phyloP scores from a whole-genome alignment of 495 filamentous ascomycete genomes.

The Podospora anserina region DNA sequence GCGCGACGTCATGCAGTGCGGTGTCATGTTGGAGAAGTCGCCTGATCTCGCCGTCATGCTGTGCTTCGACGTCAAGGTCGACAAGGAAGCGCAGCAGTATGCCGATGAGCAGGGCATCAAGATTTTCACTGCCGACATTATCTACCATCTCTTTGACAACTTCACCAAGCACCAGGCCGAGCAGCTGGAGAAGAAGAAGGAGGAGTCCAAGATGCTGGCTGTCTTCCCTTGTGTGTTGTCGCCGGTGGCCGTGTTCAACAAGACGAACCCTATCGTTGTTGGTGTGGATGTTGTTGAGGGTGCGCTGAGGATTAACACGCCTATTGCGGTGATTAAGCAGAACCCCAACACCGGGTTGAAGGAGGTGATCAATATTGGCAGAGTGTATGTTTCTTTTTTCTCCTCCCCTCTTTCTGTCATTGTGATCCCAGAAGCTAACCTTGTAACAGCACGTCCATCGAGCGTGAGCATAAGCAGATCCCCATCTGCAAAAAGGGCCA shows the following conservation, averaged over 20 bases:
- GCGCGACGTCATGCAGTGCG: constrained; percentile 95
- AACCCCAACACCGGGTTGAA: constrained; percentile 75
- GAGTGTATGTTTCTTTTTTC: constrained; percentile 73
- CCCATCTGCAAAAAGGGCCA: constrained; percentile 89
- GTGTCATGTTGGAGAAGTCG: constrained; percentile 93
- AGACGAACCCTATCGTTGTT: constrained; percentile 92
- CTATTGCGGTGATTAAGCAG: constrained; percentile 76
- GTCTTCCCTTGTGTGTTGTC: constrained; percentile 93
- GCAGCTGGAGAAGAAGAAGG: constrained; percentile 84
- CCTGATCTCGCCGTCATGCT: constrained; percentile 98
- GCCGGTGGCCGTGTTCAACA: constrained; percentile 95
- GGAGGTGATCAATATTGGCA: constrained; percentile 78
- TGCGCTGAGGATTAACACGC: constrained; percentile 77
- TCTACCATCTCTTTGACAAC: constrained; percentile 96
- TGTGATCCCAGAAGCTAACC: constrained; percentile 6
- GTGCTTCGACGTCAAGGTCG: constrained; percentile 98
- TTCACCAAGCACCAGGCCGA: constrained; percentile 92
- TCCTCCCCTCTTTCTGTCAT: background rate
- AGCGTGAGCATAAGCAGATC: constrained; percentile 96
- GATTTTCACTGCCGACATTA: constrained; percentile 98
- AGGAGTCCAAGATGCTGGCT: constrained; percentile 89
- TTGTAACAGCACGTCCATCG: constrained; percentile 71
- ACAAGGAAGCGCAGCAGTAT: constrained; percentile 90
- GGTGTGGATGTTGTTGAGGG: constrained; percentile 95
- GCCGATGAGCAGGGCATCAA: constrained; percentile 95